A percentile compares a stretch with the other conserved stretches of the same genome.
Evolutionary conservation across 306 rosid genomes (phyloP).

Genomic region (Pachyrhizus erosus): DNA sequence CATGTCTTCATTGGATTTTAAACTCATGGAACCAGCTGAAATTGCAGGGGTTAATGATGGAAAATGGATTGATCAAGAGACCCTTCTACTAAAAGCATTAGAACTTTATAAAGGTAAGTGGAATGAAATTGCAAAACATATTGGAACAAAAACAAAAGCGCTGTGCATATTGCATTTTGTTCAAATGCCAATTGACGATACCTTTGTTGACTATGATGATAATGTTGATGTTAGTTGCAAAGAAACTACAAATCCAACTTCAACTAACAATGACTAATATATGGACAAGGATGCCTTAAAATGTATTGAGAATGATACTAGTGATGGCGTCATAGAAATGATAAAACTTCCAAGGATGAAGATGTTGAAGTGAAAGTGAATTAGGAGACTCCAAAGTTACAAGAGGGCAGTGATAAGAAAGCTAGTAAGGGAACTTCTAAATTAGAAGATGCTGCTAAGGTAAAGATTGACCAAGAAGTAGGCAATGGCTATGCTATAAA

Average conservation of each 20-base stretch:
- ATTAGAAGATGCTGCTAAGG: constrained; percentile 54
- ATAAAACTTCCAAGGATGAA: constrained; percentile 60
- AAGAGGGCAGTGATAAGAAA: constrained; percentile 58
- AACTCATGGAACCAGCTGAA: constrained; percentile 98
- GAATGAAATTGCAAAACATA: constrained; percentile 95
- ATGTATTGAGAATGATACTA: constrained; percentile 49
- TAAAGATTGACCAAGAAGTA: constrained; percentile 51
- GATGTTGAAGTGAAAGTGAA: constrained; percentile 52
- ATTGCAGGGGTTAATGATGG: constrained; percentile 85
- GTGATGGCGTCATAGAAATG: constrained; percentile 53
- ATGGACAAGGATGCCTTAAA: constrained; percentile 59
- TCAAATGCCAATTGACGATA: constrained; percentile 95
- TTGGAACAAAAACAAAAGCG: constrained; percentile 91
- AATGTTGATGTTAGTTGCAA: constrained; percentile 55
- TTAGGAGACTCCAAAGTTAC: constrained; percentile 49
- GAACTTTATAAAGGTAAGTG: constrained; percentile 93
- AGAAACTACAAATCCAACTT: constrained; percentile 61
- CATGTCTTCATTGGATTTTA: constrained; percentile 88
- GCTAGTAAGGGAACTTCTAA: constrained; percentile 51
- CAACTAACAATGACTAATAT: constrained; percentile 54
- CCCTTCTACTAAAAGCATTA: constrained; percentile 93
- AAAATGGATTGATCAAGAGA: constrained; percentile 98
- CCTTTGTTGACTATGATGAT: constrained; percentile 69
- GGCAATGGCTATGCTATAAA: constrained; percentile 64
- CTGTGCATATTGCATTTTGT: constrained; percentile 94